phyloP scores from a whole-genome alignment of 768 basidiomycete species.

The Filobasidium wieringae region DNA sequence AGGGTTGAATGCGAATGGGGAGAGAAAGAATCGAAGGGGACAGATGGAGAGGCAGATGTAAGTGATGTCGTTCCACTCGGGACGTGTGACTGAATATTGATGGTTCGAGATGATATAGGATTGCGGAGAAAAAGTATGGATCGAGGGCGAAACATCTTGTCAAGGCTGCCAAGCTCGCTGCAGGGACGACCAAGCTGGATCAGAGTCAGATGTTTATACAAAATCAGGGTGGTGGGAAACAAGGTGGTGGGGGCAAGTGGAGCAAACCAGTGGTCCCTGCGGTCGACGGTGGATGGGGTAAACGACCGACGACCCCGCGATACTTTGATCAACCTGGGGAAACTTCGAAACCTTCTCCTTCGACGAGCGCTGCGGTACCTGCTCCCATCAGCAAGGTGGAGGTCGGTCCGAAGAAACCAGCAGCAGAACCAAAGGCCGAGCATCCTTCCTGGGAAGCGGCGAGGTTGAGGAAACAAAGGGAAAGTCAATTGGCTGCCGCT shows the following conservation, averaged over 20 bases:
- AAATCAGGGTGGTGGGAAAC: not conserved
- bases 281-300: constrained; percentile 2
- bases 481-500: constrained; percentile 38
- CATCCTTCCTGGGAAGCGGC: constrained; percentile 99
- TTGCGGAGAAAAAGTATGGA: constrained; percentile 97
- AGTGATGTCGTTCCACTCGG: constrained; percentile 40
- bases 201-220: not conserved
- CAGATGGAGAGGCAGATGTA: constrained; percentile 89
- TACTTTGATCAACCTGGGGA: no score
- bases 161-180: constrained; percentile 11
- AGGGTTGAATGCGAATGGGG: constrained; percentile 22
- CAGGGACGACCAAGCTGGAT: not conserved
- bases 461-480: constrained; percentile 51
- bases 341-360: not conserved
- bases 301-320: no score
- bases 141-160: constrained; percentile 81
- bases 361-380: not conserved
- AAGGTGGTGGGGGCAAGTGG: not conserved
- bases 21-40: constrained; percentile 78
- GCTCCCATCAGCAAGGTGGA: not conserved
- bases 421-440: constrained; percentile 42
- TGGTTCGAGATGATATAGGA: constrained; percentile 44
- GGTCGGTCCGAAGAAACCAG: not conserved
- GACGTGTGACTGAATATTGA: not conserved
- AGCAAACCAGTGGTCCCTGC: constrained; percentile 2